phyloP scores from a whole-genome alignment of 2,329 filamentous ascomycete genomes.

The Fusarium tricinctum region DNA sequence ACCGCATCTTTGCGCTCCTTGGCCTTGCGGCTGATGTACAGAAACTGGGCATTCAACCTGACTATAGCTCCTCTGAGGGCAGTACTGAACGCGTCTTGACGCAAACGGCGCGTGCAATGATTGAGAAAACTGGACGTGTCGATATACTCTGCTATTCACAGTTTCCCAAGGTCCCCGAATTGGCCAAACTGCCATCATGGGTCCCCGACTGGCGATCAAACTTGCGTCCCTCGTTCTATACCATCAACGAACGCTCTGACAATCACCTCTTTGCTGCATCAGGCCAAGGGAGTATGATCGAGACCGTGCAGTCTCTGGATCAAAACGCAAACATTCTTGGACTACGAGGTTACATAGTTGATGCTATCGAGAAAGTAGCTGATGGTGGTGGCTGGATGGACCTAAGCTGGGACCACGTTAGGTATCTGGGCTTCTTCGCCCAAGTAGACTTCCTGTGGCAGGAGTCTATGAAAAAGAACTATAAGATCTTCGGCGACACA shows the following conservation, averaged over 20 bases:
- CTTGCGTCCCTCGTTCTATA: background rate
- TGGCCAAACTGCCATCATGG: background rate
- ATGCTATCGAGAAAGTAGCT: background rate
- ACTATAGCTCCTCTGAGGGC: background rate
- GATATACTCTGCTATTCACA: background rate
- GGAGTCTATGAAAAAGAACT: rapidly evolving
- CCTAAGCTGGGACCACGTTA: background rate
- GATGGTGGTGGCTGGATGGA: background rate
- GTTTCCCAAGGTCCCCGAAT: background rate
- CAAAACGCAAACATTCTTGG: background rate
- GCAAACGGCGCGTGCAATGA: rapidly evolving
- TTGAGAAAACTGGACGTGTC: background rate
- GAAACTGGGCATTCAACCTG: background rate
- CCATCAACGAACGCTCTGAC: background rate
- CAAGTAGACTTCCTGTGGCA: background rate
- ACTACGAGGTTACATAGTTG: background rate
- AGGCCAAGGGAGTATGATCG: rapidly evolving
- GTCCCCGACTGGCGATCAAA: conserved; percentile 13
- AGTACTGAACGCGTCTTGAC: background rate
- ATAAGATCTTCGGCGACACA: rapidly evolving
- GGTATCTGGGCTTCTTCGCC: background rate
- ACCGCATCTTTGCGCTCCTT: conserved; percentile 13
- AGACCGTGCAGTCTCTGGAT: rapidly evolving
- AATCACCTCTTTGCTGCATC: background rate
- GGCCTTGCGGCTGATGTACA: background rate